Conservation (phyloP, 1,139 yeast genomes). For the Suhomyces bribrorum region DNA sequence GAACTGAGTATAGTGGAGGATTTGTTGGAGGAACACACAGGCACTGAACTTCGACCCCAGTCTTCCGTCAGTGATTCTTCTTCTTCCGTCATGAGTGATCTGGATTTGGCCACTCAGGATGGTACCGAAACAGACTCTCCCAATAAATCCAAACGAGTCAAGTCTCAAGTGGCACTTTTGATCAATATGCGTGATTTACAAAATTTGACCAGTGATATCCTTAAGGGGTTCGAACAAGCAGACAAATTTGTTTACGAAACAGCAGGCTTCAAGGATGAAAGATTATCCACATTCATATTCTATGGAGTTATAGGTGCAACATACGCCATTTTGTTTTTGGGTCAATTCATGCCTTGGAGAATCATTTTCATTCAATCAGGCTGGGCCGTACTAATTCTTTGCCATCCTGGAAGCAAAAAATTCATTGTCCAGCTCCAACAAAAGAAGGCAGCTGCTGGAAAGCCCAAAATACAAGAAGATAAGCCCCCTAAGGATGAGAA, state of each 20-base stretch:
- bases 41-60: constrained; percentile 4
- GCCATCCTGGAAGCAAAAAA: constrained; percentile 59
- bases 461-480: constrained; percentile 2
- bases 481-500: constrained; percentile 17
- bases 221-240: constrained; percentile 50
- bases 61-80: constrained; percentile 15
- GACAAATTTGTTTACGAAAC: constrained; percentile 62
- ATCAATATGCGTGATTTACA: constrained; percentile 63
- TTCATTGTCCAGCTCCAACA: constrained; percentile 22
- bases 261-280: constrained; percentile 74
- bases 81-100: constrained; percentile 11
- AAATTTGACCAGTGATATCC: constrained; percentile 58
- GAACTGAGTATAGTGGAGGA: constrained; percentile 43
- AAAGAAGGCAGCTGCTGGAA: constrained; percentile 3
- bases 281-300: constrained; percentile 59
- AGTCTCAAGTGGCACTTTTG: constrained; percentile 46
- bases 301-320: constrained; percentile 38
- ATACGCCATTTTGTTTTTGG: constrained; percentile 46
- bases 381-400: constrained; percentile 51
- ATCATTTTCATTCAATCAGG: constrained; percentile 53
- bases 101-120: constrained; percentile 8
- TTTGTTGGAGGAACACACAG: constrained; percentile 27
- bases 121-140: constrained; percentile 17
- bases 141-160: constrained; percentile 26
- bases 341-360: constrained; percentile 66